These are phyloP conservation scores for Lyophyllum shimeji DNA, from an alignment of 768 basidiomycete species.

Conservation along the genomic window DNA sequence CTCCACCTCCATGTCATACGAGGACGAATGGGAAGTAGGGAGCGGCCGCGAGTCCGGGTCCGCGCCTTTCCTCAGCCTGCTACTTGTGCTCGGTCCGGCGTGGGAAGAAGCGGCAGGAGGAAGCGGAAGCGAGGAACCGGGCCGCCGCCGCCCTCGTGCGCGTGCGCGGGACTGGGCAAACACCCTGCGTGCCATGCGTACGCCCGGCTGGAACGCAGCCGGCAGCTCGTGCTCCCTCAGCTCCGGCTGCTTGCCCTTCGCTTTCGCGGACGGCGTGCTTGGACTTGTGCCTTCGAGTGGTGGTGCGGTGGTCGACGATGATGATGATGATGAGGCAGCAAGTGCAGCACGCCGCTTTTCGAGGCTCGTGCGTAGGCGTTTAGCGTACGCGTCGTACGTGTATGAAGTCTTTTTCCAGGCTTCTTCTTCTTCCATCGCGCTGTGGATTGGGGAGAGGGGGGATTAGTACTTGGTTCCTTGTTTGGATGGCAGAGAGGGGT, in stretches of 20 bases:
- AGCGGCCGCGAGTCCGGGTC: slow-evolving; percentile 12
- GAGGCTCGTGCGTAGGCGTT: slow-evolving; percentile 45
- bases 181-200: slow-evolving; percentile 29
- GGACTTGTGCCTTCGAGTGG: slow-evolving; percentile 25
- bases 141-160: no score
- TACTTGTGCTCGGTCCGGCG: slow-evolving; percentile 1
- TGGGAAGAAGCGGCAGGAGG: background rate
- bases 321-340: background rate
- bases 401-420: slow-evolving; percentile 67
- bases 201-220: slow-evolving; percentile 29
- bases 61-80: slow-evolving; percentile 8
- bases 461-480: background rate
- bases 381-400: slow-evolving; percentile 57
- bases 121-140: background rate
- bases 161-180: slow-evolving; percentile 9
- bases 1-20: slow-evolving; percentile 21
- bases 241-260: slow-evolving; percentile 62
- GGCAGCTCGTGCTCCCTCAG: slow-evolving; percentile 39
- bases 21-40: background rate
- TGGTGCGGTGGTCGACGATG: background rate
- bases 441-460: slow-evolving; percentile 13
- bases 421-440: slow-evolving; percentile 60
- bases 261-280: slow-evolving; percentile 42
- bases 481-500: no score
- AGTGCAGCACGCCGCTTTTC: slow-evolving; percentile 41